A percentile compares a stretch with the other conserved stretches of the same genome.
Evolutionary conservation across 2,329 filamentous ascomycete species (phyloP).

Genomic region (Fusarium sp.): DNA sequence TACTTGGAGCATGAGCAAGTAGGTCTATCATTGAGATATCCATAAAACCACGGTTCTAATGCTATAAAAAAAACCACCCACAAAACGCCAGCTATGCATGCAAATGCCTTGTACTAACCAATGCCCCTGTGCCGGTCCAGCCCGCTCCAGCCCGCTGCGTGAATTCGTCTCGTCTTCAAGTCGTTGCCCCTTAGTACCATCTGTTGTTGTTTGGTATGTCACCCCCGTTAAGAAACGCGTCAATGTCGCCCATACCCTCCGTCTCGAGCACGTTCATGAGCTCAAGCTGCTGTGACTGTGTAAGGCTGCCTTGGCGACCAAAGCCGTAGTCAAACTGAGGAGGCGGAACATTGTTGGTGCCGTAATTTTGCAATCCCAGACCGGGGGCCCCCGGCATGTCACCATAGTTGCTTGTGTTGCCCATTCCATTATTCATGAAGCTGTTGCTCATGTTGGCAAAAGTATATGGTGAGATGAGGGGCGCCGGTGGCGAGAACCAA

Average conservation of each 20-base stretch:
- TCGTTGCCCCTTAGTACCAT: conserved; percentile 47
- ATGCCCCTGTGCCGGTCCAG: conserved; percentile 5
- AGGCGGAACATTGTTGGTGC: conserved; percentile 39
- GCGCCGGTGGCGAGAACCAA: conserved; percentile 67
- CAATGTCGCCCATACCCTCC: conserved; percentile 72
- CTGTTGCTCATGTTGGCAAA: conserved; percentile 58
- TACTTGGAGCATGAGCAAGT: conserved; percentile 10
- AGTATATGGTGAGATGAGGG: conserved; percentile 65
- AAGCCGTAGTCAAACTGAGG: conserved; percentile 51
- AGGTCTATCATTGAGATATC: conserved; percentile 21
- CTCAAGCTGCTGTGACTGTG: conserved; percentile 84
- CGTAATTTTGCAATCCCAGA: conserved; percentile 50
- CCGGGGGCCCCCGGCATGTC: conserved; percentile 45
- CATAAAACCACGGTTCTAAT: conserved; percentile 31
- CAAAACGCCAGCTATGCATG: conserved; percentile 23
- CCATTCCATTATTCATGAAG: conserved; percentile 56
- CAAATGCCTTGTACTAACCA: not conserved
- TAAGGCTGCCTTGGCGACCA: conserved; percentile 76
- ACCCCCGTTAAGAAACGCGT: conserved; percentile 65
- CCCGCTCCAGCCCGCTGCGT: conserved; percentile 9
- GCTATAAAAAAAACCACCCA: conserved; percentile 8
- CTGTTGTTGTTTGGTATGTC: conserved; percentile 45
- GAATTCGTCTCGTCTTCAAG: conserved; percentile 12
- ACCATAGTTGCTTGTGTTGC: conserved; percentile 44
- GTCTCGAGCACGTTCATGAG: conserved; percentile 84